Evolutionary conservation across 257 asterid species (phyloP).

Genomic region (Solanum lycopersicoides): DNA sequence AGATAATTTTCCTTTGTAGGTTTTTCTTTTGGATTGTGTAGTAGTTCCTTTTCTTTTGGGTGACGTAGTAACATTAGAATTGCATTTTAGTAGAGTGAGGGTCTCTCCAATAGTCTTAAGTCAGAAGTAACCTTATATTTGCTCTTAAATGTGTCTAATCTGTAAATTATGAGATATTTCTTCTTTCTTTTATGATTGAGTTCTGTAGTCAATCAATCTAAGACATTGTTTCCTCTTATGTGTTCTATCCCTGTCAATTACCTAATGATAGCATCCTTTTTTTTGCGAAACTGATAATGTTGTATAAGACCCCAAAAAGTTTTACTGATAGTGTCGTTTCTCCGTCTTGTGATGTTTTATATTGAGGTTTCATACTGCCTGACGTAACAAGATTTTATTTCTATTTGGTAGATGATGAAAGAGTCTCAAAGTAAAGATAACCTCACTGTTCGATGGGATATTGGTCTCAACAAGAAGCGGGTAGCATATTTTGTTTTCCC

Average conservation of each 20-base stretch:
- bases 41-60: background rate
- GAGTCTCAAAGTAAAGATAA: constrained; percentile 99
- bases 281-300: background rate
- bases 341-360: background rate
- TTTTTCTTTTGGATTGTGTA: background rate
- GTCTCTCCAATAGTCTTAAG: background rate
- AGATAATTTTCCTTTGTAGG: background rate
- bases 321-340: background rate
- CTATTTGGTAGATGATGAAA: constrained; percentile 82
- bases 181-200: background rate
- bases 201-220: background rate
- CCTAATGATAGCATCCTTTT: background rate
- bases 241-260: background rate
- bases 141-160: background rate
- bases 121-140: background rate
- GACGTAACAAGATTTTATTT: background rate
- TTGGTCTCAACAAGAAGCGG: constrained; percentile 96
- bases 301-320: background rate
- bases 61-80: background rate
- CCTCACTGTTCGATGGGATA: constrained; percentile 87
- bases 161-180: background rate
- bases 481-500: constrained; percentile 91
- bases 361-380: background rate
- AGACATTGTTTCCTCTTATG: background rate
- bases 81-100: background rate